A percentile compares a stretch with the other conserved stretches of the same genome.
phyloP scores from a whole-genome alignment of 2,329 filamentous ascomycete genomes.

The Periconia digitata region DNA sequence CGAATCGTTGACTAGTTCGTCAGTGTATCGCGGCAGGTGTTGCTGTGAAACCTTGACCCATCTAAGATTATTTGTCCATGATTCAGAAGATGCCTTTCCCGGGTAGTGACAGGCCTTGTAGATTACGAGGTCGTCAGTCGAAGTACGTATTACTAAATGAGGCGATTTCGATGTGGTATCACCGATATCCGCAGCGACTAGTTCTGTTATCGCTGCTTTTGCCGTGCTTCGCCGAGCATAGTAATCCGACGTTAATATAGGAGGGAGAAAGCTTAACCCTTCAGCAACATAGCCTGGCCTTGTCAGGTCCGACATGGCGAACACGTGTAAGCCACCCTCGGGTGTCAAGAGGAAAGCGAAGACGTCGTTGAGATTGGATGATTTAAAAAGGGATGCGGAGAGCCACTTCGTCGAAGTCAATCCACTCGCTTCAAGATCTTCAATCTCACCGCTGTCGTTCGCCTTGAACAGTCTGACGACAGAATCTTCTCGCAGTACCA shows the following conservation, averaged over 20 bases:
- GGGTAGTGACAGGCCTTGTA: conserved; percentile 75
- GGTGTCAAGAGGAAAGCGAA: conserved; percentile 77
- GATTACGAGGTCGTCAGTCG: conserved; percentile 78
- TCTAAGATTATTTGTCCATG: conserved; percentile 62
- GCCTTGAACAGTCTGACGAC: conserved; percentile 79
- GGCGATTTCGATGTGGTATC: conserved; percentile 70
- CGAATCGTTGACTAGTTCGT: conserved; percentile 52
- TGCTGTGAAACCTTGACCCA: conserved; percentile 77
- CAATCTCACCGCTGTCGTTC: conserved; percentile 79
- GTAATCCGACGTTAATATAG: conserved; percentile 72
- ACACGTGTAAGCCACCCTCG: conserved; percentile 74
- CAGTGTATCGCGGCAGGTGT: conserved; percentile 61
- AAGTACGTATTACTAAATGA: conserved; percentile 81
- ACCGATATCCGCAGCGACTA: conserved; percentile 82
- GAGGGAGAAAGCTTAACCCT: conserved; percentile 75
- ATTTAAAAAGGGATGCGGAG: conserved; percentile 80
- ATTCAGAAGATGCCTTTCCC: conserved; percentile 38
- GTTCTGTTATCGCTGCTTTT: conserved; percentile 74
- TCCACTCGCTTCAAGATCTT: conserved; percentile 70
- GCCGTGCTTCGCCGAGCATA: conserved; percentile 68
- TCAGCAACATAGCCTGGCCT: conserved; percentile 74
- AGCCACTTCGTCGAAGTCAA: conserved; percentile 71
- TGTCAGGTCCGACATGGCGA: conserved; percentile 71
- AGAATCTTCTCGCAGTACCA: conserved; percentile 81
- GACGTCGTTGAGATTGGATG: conserved; percentile 59